Evolutionary conservation across 2,329 filamentous ascomycete species (phyloP), one percentile per base, ranked within the genome.

Genomic region (Botrytis squamosa): DNA sequence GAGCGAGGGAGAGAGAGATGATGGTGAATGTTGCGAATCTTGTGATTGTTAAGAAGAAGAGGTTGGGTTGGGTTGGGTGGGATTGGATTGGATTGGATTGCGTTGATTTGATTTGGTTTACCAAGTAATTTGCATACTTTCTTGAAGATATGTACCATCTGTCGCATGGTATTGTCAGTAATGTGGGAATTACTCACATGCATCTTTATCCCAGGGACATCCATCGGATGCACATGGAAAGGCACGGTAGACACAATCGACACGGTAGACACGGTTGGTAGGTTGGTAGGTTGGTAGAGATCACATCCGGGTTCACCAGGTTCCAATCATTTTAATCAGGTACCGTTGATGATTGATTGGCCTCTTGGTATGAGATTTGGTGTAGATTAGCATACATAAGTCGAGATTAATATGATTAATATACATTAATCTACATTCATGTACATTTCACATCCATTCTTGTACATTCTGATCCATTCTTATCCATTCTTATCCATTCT

Each of bases 31-130:
- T 52, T n/a, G 25, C 25, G 49, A 52, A 52, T 52, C 49, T 44
- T 36, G 64, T 49, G 42, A 38, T 36, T 4, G 63, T 66, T 57
- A 57, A 57, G 52, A 66, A 66, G 42, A 33, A 66, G 64, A 66
- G 44, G 62, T 38, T 66, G 33, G 33, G 62, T 38, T 66, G 33
- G 33, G 33, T 4, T 33, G 33, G 33, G 33, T 33, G 33, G 33
- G 33, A 33, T 33, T 33, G 33, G 33, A 33, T 33, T 33, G 33
- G 33, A n/a, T 20, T 20, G 44, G 46, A 22, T 49, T 46, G 44
- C 8, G 8, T 49, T 22, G 44, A 20, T 46, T 49, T 22, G 44
- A 20, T 46, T 20, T 46, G 49, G 49, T 52, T 52, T 25, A n/a
- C 22, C 49, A 52, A 52, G 49, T 25, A 14, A 52, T 52, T n/a